phyloP scores from a whole-genome alignment of 176 grass and related monocot genomes.

The barley (Hordeum vulgare) region DNA sequence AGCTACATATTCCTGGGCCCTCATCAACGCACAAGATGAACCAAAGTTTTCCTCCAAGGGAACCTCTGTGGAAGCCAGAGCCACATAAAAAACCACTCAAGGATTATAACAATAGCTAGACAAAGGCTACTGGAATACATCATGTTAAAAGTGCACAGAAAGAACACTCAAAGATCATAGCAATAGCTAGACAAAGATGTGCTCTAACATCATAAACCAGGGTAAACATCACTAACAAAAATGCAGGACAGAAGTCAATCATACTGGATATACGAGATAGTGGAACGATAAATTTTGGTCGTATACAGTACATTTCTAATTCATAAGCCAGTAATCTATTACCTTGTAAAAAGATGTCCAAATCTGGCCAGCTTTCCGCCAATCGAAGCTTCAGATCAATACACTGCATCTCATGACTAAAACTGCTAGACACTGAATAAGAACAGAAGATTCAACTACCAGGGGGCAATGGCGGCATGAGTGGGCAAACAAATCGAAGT shows the following conservation, averaged over 20 bases:
- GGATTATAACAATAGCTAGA: background rate
- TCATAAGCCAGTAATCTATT: conserved; percentile 3
- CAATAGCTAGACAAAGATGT: background rate
- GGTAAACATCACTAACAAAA: background rate
- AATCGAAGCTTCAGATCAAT: conserved; percentile 12
- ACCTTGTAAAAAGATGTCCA: conserved; percentile 14
- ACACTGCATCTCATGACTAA: background rate
- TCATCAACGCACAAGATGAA: conserved; percentile 67
- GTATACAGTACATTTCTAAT: background rate
- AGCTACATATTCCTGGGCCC: conserved; percentile 11
- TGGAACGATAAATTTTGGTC: background rate
- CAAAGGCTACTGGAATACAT: too few species aligned
- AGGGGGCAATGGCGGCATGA: background rate
- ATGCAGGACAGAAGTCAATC: background rate
- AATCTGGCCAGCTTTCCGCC: background rate
- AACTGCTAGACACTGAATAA: background rate
- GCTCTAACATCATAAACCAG: background rate
- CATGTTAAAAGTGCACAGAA: too few species aligned
- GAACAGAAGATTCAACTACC: conserved; percentile 15
- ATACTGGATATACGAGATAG: background rate
- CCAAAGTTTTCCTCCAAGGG: conserved; percentile 62
- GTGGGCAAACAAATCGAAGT: background rate
- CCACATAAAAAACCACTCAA: background rate
- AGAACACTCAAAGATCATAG: background rate
- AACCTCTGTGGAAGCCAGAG: conserved; percentile 78